These are phyloP conservation scores for Alternaria metachromatica DNA, from an alignment of 2,329 filamentous ascomycete species.

Conservation along the genomic window DNA sequence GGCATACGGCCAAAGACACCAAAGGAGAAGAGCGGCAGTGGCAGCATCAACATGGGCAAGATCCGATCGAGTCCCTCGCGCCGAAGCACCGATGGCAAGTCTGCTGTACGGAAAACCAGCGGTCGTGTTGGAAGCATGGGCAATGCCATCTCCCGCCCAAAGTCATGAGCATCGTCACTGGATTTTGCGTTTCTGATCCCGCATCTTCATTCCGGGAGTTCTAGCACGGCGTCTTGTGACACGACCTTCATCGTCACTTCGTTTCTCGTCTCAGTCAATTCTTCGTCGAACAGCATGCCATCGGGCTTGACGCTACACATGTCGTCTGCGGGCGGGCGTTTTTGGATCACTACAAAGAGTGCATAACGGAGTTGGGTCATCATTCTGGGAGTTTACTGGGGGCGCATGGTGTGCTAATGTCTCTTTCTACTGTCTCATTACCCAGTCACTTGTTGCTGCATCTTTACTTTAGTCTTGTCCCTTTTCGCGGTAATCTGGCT, in stretches of 20 bases:
- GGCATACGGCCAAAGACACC: conserved; percentile 54
- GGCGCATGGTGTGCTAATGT: conserved; percentile 25
- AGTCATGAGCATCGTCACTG: conserved; percentile 30
- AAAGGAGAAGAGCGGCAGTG: conserved; percentile 50
- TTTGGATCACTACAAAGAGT: conserved; percentile 19
- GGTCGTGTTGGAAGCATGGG: conserved; percentile 58
- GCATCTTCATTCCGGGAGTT: conserved; percentile 16
- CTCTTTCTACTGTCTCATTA: conserved; percentile 10
- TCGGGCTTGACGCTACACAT: conserved; percentile 18
- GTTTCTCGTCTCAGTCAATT: conserved; percentile 16
- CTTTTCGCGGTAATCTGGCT: conserved; percentile 24
- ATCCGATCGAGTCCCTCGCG: conserved; percentile 52
- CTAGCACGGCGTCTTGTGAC: conserved; percentile 11
- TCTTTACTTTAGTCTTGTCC: conserved; percentile 29
- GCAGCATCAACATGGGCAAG: conserved; percentile 55
- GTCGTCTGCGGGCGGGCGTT: conserved; percentile 35
- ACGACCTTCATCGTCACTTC: conserved; percentile 11
- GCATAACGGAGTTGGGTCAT: conserved; percentile 21
- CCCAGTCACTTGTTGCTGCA: conserved; percentile 18
- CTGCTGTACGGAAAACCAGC: conserved; percentile 59
- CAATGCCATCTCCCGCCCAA: conserved; percentile 37
- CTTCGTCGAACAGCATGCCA: conserved; percentile 21
- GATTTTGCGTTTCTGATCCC: conserved; percentile 9
- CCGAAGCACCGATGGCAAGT: conserved; percentile 57
- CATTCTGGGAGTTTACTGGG: conserved; percentile 18